Evolutionary conservation across 2,329 filamentous ascomycete species (phyloP).

Genomic region (Pezicula neosporulosa): DNA sequence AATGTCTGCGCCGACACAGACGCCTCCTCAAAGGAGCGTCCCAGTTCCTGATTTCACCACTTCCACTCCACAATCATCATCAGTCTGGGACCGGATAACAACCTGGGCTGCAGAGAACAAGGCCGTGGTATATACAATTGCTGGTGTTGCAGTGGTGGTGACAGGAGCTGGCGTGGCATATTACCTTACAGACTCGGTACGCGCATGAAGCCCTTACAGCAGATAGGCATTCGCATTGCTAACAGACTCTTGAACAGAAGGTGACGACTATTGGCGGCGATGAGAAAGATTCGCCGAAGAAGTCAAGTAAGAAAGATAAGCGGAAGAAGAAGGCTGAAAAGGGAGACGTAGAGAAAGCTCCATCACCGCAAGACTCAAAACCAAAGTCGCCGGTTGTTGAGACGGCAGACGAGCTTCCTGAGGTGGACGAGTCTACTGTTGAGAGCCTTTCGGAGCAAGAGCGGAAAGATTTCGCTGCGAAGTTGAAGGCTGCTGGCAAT

Average conservation of each 20-base stretch:
- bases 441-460: constrained; percentile 53
- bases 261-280: constrained; percentile 27
- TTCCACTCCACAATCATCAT: constrained; percentile 28
- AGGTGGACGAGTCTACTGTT: constrained; percentile 58
- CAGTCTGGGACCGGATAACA: constrained; percentile 78
- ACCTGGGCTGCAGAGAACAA: constrained; percentile 96
- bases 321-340: constrained; percentile 81
- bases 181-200: constrained; percentile 68
- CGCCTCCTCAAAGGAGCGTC: constrained; percentile 19
- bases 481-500: constrained; percentile 94
- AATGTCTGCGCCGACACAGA: constrained; percentile 24
- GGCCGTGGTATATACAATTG: constrained; percentile 91
- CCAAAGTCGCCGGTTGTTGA: constrained; percentile 51
- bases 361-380: constrained; percentile 35
- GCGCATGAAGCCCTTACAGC: constrained; percentile 16
- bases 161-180: constrained; percentile 91
- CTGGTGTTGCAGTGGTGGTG: constrained; percentile 87
- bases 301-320: constrained; percentile 85
- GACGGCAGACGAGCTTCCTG: constrained; percentile 65
- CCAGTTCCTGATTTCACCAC: constrained; percentile 28
- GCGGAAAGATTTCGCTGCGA: constrained; percentile 81
- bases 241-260: constrained; percentile 17
- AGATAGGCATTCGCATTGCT: constrained; percentile 33
- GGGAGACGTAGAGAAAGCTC: constrained; percentile 69
- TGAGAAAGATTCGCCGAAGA: constrained; percentile 48